Base-by-base conservation (phyloP, 169 alveolate genomes). In the Plasmodium chabaudi region DNA sequence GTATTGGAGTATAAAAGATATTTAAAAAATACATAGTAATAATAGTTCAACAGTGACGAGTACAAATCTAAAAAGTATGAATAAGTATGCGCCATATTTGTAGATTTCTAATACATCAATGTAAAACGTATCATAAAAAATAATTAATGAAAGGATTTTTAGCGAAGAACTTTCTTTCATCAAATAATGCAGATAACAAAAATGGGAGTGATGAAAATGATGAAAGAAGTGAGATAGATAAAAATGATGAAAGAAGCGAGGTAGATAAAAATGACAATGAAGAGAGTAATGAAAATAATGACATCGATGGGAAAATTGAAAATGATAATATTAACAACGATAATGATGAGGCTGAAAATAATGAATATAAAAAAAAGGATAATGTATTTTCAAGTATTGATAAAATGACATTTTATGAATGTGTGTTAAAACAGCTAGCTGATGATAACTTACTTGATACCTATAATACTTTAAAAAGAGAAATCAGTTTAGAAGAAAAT, bases 401-500 rank as follows among this genome's bases (percentile, higher is more conserved):
- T 42, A 77, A 77, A 64, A 77, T 77, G 6, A 75, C 74, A 17
- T 77, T 77, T 77, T 77, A 77, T 56, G 88, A 77, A 44, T 42
- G 53, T 10, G 88, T 77, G 2, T 51, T 77, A 51, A 77, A 77
- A 23, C 88, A 77, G 19, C 88, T 77, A 1, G 3, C 13, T 19
- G 88, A 77, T 68, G 88, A 77, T 25, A 68, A 63, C 42, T 46
- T 77, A 64, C 25, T 57, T 12, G 88, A 77, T n/a, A 63, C 88
- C 21, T 77, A 21, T 25, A 57, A 77, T 46, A 13, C 67, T 17
- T 25, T 77, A 53, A 77, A 44, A 46, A 53, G 55, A 44, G 88
- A 77, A 47, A 13, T 77, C 49, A 77, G 64, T 77, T 64, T 77
- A 25, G 69, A 64, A 56, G 63, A 77, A 64, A 77, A 69, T 42